Base-by-base conservation (phyloP, 1,284 basidiomycete species). In the Cryptococcus deneoformans region DNA sequence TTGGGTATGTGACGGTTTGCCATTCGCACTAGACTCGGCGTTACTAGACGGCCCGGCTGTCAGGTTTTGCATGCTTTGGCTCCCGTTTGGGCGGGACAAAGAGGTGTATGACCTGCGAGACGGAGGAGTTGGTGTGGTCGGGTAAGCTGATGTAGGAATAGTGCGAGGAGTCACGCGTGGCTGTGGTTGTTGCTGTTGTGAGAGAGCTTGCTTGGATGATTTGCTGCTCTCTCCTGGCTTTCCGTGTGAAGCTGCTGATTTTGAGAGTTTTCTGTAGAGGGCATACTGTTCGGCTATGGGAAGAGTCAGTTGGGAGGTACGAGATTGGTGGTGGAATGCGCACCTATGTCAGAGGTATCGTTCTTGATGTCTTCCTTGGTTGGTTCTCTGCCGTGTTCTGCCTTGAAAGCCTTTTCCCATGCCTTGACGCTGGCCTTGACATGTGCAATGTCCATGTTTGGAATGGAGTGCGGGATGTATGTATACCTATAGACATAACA, bases 351-450 rank as follows among this genome's bases (percentile, higher is more conserved):
- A 16, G 60, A 45, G 34, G 85, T 83, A 54, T 84, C 81, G 36
- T 80, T 77, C 71, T 84, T 89, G 65, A 93, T 91, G 70, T 93
- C 91, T 40, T 90, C 83, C 35, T 90, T 80, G 9, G 85, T 84
- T 0, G 91, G 87, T 42, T 85, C 82, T 62, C 85, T 81, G 39
- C 81, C 83, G 72, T 90, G 77, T 3, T 72, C 68, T 0, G 80
- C 76, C 60, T 82, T 85, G 77, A 93, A 94, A 6, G 80, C 79
- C 64, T 86, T 86, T 70, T 93, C 91, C 88, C 90, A 94, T 39
- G 80, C 62, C 74, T 93, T 93, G 65, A 94, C 87, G 64, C 89
- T 84, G 53, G 87, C 80, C 40, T 86, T 86, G 50, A 92, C 79
- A 34, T 79, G 68, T 11, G 82, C 53, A 20, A 79, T 65, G 24